A percentile compares a stretch with the other conserved stretches of the same genome.
Conservation (phyloP, 768 basidiomycete species). For the Termitomyces sp. region DNA sequence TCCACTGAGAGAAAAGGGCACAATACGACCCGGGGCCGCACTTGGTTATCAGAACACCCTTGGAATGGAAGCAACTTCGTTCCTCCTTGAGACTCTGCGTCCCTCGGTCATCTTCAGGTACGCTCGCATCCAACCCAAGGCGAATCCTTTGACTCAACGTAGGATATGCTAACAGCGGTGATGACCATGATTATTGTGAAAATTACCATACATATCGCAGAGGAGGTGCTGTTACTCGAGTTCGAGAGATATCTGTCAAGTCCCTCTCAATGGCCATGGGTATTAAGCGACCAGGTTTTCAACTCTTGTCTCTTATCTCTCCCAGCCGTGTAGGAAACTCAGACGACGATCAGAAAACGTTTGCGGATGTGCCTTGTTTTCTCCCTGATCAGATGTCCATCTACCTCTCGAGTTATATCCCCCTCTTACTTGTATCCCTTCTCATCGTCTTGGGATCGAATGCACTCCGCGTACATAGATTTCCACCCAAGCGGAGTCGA, state of each 20-base stretch:
- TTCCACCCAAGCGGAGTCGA: conserved; percentile 3
- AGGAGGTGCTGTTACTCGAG: conserved; percentile 19
- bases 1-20: conserved; percentile 66
- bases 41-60: conserved; percentile 83
- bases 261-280: conserved; percentile 90
- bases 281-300: conserved; percentile 79
- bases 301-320: conserved; percentile 73
- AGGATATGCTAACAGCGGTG: conserved; percentile 50
- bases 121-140: conserved; percentile 6
- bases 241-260: conserved; percentile 82
- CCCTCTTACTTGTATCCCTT: conserved; percentile 58
- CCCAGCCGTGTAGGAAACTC: neutral
- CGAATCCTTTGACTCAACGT: neutral
- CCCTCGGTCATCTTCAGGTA: conserved; percentile 78
- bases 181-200: conserved; percentile 96
- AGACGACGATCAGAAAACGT: conserved; percentile 17
- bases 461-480: conserved; percentile 9
- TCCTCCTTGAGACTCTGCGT: conserved; percentile 56
- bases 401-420: conserved; percentile 69
- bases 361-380: conserved; percentile 61
- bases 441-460: conserved; percentile 31
- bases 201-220: conserved; percentile 30
- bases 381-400: conserved; percentile 83
- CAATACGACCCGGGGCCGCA: conserved; percentile 68
- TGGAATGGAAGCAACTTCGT: conserved; percentile 56